Evolutionary conservation across 768 basidiomycete species (phyloP).

Genomic region (Baorangia bicolor): DNA sequence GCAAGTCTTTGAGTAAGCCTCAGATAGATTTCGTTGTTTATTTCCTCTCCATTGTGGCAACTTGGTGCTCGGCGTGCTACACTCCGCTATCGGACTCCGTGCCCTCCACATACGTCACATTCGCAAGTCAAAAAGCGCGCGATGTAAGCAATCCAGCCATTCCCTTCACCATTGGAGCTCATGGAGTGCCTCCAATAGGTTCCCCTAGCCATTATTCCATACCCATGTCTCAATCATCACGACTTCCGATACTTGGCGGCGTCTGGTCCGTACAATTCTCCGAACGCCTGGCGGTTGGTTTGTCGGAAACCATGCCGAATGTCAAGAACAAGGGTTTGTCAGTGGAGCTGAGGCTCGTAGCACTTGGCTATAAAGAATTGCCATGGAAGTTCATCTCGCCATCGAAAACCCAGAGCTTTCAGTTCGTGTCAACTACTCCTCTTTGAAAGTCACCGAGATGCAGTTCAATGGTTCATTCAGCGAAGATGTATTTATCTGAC

Average conservation of each 20-base stretch:
- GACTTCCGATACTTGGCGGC: background rate
- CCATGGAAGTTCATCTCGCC: background rate
- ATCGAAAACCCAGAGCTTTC: background rate
- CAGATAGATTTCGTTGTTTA: background rate
- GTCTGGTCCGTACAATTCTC: background rate
- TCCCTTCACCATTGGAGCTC: conserved; percentile 1
- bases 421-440: background rate
- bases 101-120: background rate
- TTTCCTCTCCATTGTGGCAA: conserved; percentile 3
- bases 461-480: conserved; percentile 7
- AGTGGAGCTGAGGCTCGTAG: background rate
- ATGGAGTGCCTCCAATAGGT: background rate
- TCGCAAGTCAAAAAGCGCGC: background rate
- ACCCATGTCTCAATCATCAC: background rate
- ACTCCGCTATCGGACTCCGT: background rate
- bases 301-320: conserved; percentile 18
- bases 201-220: background rate
- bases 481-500: conserved; percentile 11
- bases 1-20: background rate
- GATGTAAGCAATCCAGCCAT: background rate
- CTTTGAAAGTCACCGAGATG: background rate
- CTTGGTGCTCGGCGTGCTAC: background rate
- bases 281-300: conserved; percentile 16
- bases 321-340: background rate
- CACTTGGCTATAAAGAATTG: conserved; percentile 13